These are phyloP conservation scores for Metschnikowia bowlesiae DNA, from an alignment of 805 yeast genomes.

Conservation along the genomic window DNA sequence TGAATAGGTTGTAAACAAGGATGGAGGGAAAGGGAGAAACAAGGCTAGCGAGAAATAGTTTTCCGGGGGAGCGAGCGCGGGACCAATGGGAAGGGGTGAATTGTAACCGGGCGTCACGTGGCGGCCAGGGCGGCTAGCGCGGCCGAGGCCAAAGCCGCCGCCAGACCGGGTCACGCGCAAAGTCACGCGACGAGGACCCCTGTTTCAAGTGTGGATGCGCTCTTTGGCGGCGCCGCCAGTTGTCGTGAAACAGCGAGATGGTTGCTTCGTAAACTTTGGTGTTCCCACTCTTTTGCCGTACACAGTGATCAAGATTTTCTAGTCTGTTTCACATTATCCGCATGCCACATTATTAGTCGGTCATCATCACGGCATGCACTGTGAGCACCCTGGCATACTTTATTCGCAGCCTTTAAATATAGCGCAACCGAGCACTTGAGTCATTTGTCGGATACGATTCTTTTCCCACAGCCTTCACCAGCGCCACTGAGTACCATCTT, in stretches of 20 bases:
- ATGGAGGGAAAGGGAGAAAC: neutral
- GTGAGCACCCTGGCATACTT: neutral
- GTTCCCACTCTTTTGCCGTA: no score
- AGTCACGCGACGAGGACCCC: neutral
- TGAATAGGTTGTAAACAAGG: neutral
- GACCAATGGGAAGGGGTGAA: constrained; percentile 2
- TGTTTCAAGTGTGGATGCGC: no score
- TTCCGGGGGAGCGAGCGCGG: constrained; percentile 4
- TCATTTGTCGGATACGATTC: no score
- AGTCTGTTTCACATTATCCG: no score
- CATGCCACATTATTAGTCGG: neutral
- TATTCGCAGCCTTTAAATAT: neutral
- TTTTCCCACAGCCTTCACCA: no score
- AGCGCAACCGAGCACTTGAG: neutral
- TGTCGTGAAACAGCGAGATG: no score
- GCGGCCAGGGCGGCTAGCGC: neutral
- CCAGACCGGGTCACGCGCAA: neutral
- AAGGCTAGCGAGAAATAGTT: constrained; percentile 2
- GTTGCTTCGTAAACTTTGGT: no score
- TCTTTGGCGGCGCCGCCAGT: no score
- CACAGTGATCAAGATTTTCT: no score
- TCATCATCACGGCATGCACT: neutral
- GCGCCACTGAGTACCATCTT: no score
- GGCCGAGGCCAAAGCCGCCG: neutral
- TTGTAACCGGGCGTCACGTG: constrained; percentile 2